phyloP scores from a whole-genome alignment of 1,284 basidiomycete genomes.

The Sporisorium reilianum region DNA sequence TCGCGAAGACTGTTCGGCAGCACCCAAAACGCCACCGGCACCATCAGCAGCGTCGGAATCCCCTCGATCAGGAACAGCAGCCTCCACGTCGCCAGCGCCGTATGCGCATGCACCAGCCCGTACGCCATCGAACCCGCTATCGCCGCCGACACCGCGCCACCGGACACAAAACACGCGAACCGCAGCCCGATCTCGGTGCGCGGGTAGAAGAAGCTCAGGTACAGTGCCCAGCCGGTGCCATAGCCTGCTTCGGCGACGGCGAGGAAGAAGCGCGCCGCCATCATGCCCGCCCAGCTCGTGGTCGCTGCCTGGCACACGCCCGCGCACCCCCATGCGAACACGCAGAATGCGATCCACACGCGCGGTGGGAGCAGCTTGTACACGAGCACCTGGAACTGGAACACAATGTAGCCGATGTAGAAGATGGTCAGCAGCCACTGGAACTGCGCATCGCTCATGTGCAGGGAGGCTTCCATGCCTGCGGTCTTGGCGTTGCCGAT shows the following conservation, averaged over 20 bases:
- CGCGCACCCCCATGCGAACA: conserved; percentile 58
- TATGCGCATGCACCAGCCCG: conserved; percentile 56
- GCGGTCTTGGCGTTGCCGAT: conserved; percentile 62
- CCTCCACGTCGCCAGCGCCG: conserved; percentile 51
- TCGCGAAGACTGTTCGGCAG: conserved; percentile 59
- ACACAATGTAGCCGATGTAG: conserved; percentile 61
- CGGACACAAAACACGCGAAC: conserved; percentile 52
- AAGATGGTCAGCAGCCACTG: conserved; percentile 63
- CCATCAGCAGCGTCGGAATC: conserved; percentile 57
- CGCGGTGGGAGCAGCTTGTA: conserved; percentile 61
- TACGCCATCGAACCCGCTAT: conserved; percentile 64
- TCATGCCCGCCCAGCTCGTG: conserved; percentile 53
- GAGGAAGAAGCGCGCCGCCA: conserved; percentile 59
- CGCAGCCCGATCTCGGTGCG: conserved; percentile 62
- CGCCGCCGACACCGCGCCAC: conserved; percentile 38
- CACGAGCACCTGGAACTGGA: conserved; percentile 56
- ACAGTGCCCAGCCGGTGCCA: conserved; percentile 59
- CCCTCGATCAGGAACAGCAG: conserved; percentile 65
- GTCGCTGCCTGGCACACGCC: conserved; percentile 58
- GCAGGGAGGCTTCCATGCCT: conserved; percentile 51
- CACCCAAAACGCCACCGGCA: conserved; percentile 47
- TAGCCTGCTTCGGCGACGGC: conserved; percentile 62
- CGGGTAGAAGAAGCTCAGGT: conserved; percentile 63
- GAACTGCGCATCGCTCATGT: conserved; percentile 53
- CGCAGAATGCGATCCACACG: conserved; percentile 53